Conservation (phyloP, 306 rosid genomes). For the Psophocarpus tetragonolobus region DNA sequence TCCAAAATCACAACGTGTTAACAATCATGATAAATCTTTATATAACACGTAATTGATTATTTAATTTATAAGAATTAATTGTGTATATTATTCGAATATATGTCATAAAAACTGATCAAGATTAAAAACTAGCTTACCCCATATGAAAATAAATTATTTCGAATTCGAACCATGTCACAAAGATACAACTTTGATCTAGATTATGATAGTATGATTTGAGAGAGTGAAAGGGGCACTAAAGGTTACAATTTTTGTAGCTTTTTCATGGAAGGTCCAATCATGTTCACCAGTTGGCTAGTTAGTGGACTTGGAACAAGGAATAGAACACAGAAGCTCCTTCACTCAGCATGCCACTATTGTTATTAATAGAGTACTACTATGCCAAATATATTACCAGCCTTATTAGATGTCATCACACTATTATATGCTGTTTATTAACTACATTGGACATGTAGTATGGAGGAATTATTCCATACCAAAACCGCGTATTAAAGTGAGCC, state of each 20-base stretch:
- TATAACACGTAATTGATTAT: no score
- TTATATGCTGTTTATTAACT: conserved; percentile 32
- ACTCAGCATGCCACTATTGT: conserved; percentile 23
- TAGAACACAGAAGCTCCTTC: conserved; percentile 50
- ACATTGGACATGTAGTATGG: conserved; percentile 13
- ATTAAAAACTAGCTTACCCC: no score
- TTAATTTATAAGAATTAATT: no score
- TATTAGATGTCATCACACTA: not conserved
- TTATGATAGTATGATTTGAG: no score
- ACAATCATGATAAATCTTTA: no score
- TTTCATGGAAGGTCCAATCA: conserved; percentile 40
- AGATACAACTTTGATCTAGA: no score
- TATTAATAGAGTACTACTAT: conserved; percentile 2
- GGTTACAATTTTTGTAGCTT: conserved; percentile 27
- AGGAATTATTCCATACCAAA: conserved; percentile 31
- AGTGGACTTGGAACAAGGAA: conserved; percentile 59
- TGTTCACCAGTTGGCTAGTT: conserved; percentile 45
- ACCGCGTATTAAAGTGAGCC: conserved; percentile 32
- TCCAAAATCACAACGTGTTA: no score
- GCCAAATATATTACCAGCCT: conserved; percentile 19
- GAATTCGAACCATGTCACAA: no score
- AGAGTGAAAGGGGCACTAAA: no score
- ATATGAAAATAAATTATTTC: no score
- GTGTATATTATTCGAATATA: no score
- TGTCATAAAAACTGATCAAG: no score